Evolutionary conservation across 257 asterid species (phyloP).

Genomic region (Forsythia suspensa): DNA sequence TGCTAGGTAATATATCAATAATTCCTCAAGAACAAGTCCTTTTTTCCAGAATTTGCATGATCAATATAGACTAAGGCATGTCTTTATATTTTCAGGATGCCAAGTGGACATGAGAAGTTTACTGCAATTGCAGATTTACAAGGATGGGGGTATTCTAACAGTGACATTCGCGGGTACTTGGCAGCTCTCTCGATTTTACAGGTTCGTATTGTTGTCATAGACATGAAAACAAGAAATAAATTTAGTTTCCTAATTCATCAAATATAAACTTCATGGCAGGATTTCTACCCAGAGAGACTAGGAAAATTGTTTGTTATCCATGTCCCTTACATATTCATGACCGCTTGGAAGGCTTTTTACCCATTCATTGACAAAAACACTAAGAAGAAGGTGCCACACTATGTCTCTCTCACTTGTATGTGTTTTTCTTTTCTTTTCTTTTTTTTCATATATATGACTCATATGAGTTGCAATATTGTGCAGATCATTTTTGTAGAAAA

Average conservation of each 20-base stretch:
- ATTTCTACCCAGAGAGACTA: slow-evolving; percentile 90
- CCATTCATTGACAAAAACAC: slow-evolving; percentile 86
- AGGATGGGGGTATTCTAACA: slow-evolving; percentile 77
- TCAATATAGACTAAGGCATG: no score
- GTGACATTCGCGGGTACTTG: slow-evolving; percentile 75
- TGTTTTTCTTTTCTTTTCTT: not conserved
- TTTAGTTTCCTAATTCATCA: not conserved
- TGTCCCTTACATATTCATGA: slow-evolving; percentile 78
- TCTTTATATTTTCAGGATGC: slow-evolving; percentile 44
- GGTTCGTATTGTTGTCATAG: slow-evolving; percentile 26
- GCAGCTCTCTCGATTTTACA: slow-evolving; percentile 75
- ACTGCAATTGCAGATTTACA: slow-evolving; percentile 64
- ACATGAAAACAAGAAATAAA: no score
- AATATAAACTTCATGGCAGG: slow-evolving; percentile 36
- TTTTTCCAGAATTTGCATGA: no score
- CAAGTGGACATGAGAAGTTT: slow-evolving; percentile 80
- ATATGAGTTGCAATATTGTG: slow-evolving; percentile 10
- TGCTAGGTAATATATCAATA: slow-evolving; percentile 49
- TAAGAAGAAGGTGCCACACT: slow-evolving; percentile 59
- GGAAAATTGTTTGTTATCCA: slow-evolving; percentile 67
- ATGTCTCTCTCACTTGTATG: not conserved
- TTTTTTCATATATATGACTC: no score
- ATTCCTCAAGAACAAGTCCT: not conserved
- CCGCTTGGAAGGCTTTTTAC: slow-evolving; percentile 82
- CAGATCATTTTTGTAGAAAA: slow-evolving; percentile 81